Conservation (phyloP, 73 alveolate genomes). For the Paraurostyla sp. region DNA sequence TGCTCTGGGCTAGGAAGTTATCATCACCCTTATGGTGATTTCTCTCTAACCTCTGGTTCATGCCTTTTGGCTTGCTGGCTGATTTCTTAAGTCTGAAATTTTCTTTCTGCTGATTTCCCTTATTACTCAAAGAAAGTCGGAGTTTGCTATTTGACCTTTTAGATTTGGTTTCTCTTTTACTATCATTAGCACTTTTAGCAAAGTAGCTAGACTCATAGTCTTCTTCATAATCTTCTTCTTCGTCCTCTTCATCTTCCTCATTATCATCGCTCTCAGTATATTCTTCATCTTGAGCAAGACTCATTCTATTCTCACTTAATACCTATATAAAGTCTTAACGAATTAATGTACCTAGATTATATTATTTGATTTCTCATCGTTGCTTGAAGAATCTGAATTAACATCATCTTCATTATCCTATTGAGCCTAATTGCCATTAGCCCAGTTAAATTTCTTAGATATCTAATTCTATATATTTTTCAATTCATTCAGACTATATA, state of each 20-base stretch:
- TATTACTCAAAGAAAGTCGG: no score
- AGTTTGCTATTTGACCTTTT: no score
- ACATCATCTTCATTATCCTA: constrained; percentile 40
- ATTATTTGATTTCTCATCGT: constrained; percentile 28
- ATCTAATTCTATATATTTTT: not conserved
- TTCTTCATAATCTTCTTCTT: constrained; percentile 2
- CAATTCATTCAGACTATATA: not conserved
- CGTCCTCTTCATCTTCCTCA: constrained; percentile 38
- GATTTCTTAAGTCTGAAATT: not conserved
- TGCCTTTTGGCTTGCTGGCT: not conserved
- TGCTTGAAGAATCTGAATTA: not conserved
- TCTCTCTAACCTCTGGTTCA: not conserved
- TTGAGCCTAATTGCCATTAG: not conserved
- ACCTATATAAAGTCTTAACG: not conserved
- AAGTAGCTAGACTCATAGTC: constrained; percentile 18
- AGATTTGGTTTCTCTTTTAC: not conserved
- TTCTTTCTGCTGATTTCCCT: constrained; percentile 14
- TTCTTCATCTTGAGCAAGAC: constrained; percentile 14
- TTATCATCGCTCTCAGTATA: constrained; percentile 18
- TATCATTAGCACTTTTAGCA: not conserved
- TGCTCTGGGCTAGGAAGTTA: not conserved
- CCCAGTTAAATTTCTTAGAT: constrained; percentile 1
- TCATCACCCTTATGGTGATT: constrained; percentile 17
- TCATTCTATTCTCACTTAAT: not conserved
- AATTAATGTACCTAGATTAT: not conserved